phyloP scores from a whole-genome alignment of 345 rosid genomes.

The Viola odorata region DNA sequence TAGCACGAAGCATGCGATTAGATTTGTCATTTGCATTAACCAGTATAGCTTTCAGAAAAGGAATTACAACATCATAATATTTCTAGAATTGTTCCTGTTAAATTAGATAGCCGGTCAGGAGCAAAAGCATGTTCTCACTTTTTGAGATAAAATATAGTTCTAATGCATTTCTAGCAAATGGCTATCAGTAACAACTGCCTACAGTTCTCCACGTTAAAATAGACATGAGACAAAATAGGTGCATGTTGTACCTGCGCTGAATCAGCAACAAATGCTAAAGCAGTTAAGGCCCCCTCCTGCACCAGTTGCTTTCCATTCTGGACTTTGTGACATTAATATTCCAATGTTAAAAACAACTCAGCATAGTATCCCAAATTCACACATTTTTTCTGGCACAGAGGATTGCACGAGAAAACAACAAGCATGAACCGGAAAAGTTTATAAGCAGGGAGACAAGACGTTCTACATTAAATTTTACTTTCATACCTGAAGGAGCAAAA shows the following conservation, averaged over 20 bases:
- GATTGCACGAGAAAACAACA: neutral
- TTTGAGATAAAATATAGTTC: neutral
- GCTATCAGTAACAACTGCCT: too few species aligned
- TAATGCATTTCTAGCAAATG: neutral
- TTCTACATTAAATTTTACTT: too few species aligned
- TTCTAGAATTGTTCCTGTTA: conserved; percentile 89
- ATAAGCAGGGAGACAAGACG: too few species aligned
- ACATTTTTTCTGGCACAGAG: neutral
- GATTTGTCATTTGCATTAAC: conserved; percentile 88
- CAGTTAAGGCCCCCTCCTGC: conserved; percentile 98
- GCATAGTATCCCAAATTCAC: neutral
- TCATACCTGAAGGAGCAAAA: conserved; percentile 76
- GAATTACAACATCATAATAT: conserved; percentile 94
- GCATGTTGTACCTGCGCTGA: conserved; percentile 68
- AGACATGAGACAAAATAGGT: neutral
- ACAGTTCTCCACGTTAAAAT: neutral
- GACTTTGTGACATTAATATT: neutral
- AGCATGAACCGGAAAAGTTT: neutral
- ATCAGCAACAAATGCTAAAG: conserved; percentile 96
- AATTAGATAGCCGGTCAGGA: conserved; percentile 13
- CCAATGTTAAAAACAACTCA: conserved; percentile 8
- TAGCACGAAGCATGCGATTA: conserved; percentile 92
- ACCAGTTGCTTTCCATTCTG: conserved; percentile 99
- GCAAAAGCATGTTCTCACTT: neutral
- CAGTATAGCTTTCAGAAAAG: conserved; percentile 80